Base-by-base conservation (phyloP, 2,329 filamentous ascomycete genomes). In the Diaporthe sp. region DNA sequence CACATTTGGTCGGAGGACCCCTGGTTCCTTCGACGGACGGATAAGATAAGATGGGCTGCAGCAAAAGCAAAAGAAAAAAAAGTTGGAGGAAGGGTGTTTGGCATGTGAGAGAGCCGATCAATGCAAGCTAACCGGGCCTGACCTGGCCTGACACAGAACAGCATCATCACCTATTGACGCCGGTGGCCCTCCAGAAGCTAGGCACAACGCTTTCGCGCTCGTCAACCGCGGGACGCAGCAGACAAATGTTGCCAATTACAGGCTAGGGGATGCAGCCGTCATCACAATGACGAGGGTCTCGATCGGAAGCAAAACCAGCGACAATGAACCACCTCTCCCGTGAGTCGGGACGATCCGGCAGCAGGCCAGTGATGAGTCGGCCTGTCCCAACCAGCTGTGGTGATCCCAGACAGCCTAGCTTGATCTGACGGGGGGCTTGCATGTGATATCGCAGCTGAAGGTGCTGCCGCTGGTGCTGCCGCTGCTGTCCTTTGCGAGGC, bases 31-130 rank as follows among this genome's bases (percentile, higher is more conserved):
- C 4, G 65, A 28, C 46, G 22, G 65, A 42, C 65, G 65, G 71
- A 72, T 57, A 68, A 44, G 72, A 74, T 74, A 74, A 74, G 72
- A 70, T 58, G 62, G 62, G 39, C n/a, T 31, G 61, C 61, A 53
- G 46, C 10, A 13, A 37, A 34, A 67, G 44, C 19, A 34, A 49
- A 22, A n/a, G 19, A 58, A 58, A 65, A 58, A 70, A 55, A 55
- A 55, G 34, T 31, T 55, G 49, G 31, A 19, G 49, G 49, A 51
- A 31, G 31, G 17, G 2, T 12, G 8, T 68, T 73, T 73, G 49
- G 60, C 72, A 73, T 73, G 72, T 73, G 72, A 73, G 65, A 53
- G 65, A 55, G 49, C n/a, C 34, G n/a, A 55, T 55, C 65, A 42
- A 70, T 55, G 65, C 65, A 55, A 22, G 34, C 65, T 53, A 70